These are phyloP conservation scores for Solanum pennellii DNA, from an alignment of 257 asterid species.

Conservation along the genomic window DNA sequence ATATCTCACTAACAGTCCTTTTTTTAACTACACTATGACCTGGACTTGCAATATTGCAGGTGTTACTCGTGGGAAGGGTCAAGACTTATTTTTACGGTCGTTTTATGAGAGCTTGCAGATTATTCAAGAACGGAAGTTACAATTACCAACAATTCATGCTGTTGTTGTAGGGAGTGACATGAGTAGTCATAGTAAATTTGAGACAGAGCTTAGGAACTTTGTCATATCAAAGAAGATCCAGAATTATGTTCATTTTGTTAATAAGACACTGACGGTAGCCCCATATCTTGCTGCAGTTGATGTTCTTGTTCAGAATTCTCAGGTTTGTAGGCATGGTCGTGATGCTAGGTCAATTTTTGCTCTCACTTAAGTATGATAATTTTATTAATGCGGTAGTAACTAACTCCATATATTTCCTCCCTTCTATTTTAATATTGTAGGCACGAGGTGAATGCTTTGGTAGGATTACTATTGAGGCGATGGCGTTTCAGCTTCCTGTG, in stretches of 20 bases:
- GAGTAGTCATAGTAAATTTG: constrained; percentile 73
- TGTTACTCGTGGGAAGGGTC: constrained; percentile 98
- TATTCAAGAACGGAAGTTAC: constrained; percentile 51
- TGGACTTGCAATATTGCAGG: constrained; percentile 35
- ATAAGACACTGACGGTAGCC: constrained; percentile 80
- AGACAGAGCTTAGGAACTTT: constrained; percentile 67
- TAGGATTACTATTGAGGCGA: constrained; percentile 96
- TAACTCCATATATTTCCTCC: neutral
- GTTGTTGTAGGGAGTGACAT: constrained; percentile 89
- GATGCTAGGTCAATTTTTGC: neutral
- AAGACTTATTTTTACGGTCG: constrained; percentile 79
- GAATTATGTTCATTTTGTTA: constrained; percentile 68
- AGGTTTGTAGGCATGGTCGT: constrained; percentile 32
- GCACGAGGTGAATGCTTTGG: constrained; percentile 98
- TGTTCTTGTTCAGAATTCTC: constrained; percentile 93
- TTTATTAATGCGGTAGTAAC: neutral
- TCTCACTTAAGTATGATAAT: neutral
- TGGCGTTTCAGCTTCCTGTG: constrained; percentile 97
- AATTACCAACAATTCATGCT: constrained; percentile 64
- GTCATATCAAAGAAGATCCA: constrained; percentile 59
- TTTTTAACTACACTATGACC: constrained; percentile 4
- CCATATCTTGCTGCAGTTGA: constrained; percentile 89
- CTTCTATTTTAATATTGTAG: constrained; percentile 19
- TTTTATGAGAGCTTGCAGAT: constrained; percentile 68
- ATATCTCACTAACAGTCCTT: neutral